A percentile compares a stretch with the other conserved stretches of the same genome.
Evolutionary conservation across 2,329 filamentous ascomycete genomes (phyloP).

Genomic region (Diaporthe citri): DNA sequence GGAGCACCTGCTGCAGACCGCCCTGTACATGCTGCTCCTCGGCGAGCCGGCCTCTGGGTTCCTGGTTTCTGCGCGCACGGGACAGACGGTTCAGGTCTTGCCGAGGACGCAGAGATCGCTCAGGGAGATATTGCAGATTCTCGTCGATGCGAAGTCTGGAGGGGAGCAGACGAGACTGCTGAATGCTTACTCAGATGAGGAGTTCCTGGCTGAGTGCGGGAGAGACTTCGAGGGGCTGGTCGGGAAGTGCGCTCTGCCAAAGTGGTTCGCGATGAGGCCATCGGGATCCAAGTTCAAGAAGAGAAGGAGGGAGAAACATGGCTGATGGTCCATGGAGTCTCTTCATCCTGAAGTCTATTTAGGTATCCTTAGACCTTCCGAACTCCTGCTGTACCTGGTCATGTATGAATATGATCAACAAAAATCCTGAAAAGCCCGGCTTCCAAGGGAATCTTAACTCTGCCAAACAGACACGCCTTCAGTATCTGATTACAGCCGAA

Average conservation of each 20-base stretch:
- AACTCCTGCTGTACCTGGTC: not conserved
- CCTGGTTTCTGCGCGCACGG: constrained; percentile 34
- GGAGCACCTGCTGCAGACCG: constrained; percentile 35
- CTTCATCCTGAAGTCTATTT: not conserved
- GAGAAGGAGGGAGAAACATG: no score
- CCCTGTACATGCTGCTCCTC: constrained; percentile 35
- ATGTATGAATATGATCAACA: not conserved
- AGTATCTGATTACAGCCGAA: constrained; percentile 15
- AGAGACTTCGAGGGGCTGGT: constrained; percentile 21
- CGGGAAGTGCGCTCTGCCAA: constrained; percentile 32
- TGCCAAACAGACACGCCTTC: not conserved
- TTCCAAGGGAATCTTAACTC: not conserved
- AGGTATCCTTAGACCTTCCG: not conserved
- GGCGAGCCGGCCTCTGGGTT: constrained; percentile 26
- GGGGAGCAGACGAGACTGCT: constrained; percentile 36
- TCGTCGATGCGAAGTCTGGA: constrained; percentile 37
- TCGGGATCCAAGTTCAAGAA: constrained; percentile 27
- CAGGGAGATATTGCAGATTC: constrained; percentile 35
- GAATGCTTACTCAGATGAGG: constrained; percentile 37
- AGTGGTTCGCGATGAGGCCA: constrained; percentile 36
- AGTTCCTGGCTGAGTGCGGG: constrained; percentile 34
- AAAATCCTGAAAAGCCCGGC: not conserved
- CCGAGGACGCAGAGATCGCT: constrained; percentile 19
- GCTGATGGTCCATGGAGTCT: not conserved
- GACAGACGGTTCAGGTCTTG: constrained; percentile 36